Evolutionary conservation across 2,329 filamentous ascomycete species (phyloP), one percentile per base, ranked within the genome.

Genomic region (Phaeosphaeriaceae sp.): DNA sequence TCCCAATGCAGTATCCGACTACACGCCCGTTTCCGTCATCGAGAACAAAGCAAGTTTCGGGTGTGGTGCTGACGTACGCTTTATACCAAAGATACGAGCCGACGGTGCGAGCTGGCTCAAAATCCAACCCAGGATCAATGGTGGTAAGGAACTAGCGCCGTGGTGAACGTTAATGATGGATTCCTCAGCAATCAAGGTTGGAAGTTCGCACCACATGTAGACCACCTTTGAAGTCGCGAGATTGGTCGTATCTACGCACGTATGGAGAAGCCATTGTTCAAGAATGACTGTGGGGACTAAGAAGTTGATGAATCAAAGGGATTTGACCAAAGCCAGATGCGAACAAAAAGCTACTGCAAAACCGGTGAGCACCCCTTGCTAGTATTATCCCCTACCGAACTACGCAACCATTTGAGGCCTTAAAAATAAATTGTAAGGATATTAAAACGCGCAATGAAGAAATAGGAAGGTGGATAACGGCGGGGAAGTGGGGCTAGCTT

Each of bases 1-100:
- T 63, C 9, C 72, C 72, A 37, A 75, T 67, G 20, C 72, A 71
- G 49, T 75, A 76, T n/a, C 72, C 72, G 4, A 74, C 67, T 0
- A 65, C 67, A 15, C 56, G 53, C 1, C 68, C 71, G 13, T 50
- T 41, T 23, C 66, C 68, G 43, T 66, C 59, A 39, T 74, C 72
- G 13, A 76, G 60, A 1, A 74, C 66, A 48, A 72, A 68, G 47
- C 70, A 73, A 16, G 67, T 69, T 13, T 47, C 33, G 2, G 68
- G 67, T 0, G 60, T 56, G 4, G 72, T 57, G 42, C 46, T 32
- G 38, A 70, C 48, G 51, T 74, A 75, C 8, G 67, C 53, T 28
- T 56, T 63, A 55, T 69, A 73, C 66, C 66, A 71, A 9, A 70
- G 52, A 42, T 68, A 59, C 4, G 65, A 65, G 34, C 65, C 65